Percentiles rank a stretch among this genome's conserved stretches.
These are phyloP conservation scores for Colletotrichum sp. DNA, from an alignment of 2,329 filamentous ascomycete species.

Conservation along the genomic window DNA sequence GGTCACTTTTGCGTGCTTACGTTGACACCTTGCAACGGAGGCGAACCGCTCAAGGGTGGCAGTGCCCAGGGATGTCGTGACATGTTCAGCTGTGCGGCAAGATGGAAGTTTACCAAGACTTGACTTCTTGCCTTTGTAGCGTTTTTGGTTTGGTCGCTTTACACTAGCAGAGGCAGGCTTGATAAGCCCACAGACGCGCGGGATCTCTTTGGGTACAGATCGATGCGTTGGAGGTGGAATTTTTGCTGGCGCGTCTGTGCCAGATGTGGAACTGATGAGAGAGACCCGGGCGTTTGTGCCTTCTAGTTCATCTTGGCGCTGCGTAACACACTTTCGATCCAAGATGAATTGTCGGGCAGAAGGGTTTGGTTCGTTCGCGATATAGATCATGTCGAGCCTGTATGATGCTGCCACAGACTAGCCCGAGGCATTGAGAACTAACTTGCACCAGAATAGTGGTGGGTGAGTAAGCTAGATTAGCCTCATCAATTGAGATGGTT, in stretches of 20 bases:
- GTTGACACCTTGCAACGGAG: neutral
- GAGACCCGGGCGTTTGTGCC: neutral
- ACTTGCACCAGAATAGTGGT: neutral
- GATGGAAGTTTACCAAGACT: neutral
- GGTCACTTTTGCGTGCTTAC: neutral
- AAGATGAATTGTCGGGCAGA: neutral
- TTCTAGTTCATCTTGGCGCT: neutral
- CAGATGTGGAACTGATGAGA: neutral
- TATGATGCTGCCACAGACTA: neutral
- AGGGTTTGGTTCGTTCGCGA: neutral
- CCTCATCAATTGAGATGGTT: neutral
- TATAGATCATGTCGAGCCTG: neutral
- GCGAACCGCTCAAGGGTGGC: neutral
- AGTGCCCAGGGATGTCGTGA: neutral
- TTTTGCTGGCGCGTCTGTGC: neutral
- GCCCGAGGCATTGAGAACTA: neutral
- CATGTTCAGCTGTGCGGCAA: neutral
- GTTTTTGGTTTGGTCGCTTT: neutral
- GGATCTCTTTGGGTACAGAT: neutral
- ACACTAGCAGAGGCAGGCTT: neutral
- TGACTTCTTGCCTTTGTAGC: neutral
- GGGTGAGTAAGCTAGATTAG: neutral
- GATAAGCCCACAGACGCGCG: neutral
- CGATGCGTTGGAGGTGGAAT: neutral
- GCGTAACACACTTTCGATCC: neutral